Conservation (phyloP, 345 rosid species). For the Punica granatum region DNA sequence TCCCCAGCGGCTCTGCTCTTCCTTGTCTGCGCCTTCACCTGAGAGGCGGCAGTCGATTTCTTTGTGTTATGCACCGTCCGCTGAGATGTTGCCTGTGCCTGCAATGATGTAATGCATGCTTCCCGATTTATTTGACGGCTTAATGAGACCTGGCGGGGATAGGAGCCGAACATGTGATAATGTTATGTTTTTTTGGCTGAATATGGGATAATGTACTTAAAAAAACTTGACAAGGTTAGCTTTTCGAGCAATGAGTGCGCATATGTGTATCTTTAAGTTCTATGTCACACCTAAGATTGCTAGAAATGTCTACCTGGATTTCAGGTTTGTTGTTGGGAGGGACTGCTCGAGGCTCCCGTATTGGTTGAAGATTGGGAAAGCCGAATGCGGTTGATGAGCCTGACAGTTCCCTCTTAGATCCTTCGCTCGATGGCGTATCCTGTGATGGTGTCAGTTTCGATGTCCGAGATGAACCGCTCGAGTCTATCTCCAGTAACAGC, state of each 20-base stretch:
- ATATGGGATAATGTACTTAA: no score
- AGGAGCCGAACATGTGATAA: background rate
- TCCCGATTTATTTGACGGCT: no score
- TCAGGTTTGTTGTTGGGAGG: slow-evolving; percentile 13
- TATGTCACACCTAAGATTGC: no score
- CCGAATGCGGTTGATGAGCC: slow-evolving; percentile 35
- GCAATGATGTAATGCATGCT: no score
- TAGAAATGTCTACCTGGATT: slow-evolving; percentile 16
- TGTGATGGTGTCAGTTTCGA: slow-evolving; percentile 35
- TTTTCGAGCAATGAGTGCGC: background rate
- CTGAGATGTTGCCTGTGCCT: background rate
- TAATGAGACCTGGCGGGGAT: no score
- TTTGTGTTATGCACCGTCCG: background rate
- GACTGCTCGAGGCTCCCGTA: background rate
- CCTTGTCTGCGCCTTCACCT: slow-evolving; percentile 9
- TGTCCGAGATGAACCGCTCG: slow-evolving; percentile 35
- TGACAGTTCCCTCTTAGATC: slow-evolving; percentile 28
- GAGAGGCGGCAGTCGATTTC: background rate
- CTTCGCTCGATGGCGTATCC: slow-evolving; percentile 45
- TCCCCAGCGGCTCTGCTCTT: slow-evolving; percentile 10
- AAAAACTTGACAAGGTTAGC: background rate
- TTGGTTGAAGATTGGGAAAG: background rate
- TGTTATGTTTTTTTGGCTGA: no score
- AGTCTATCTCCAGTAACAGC: slow-evolving; percentile 72
- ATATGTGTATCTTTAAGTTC: no score